These are phyloP conservation scores for Pyrus bretschneideri DNA, from an alignment of 306 rosid genomes.

Conservation along the genomic window DNA sequence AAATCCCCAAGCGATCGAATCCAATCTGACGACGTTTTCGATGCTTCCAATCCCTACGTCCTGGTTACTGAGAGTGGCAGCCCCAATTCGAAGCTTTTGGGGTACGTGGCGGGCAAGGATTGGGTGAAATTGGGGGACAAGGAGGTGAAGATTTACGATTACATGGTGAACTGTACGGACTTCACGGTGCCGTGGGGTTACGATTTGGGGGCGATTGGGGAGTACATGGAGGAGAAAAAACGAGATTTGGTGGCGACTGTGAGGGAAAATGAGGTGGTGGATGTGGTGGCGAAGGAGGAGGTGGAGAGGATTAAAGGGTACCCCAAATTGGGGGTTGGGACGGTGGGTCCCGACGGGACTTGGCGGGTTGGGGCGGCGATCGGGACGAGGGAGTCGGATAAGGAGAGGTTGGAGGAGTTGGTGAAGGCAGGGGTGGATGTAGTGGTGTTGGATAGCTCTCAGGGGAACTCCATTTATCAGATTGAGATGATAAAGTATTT, in stretches of 20 bases:
- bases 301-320: conserved; percentile 60
- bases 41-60: conserved; percentile 35
- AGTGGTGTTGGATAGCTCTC: conserved; percentile 86
- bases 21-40: conserved; percentile 36
- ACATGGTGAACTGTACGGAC: conserved; percentile 34
- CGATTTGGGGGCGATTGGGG: conserved; percentile 33
- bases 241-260: conserved; percentile 36
- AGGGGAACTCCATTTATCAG: conserved; percentile 84
- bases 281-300: conserved; percentile 52
- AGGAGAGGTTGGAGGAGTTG: conserved; percentile 69
- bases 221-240: conserved; percentile 29
- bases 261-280: conserved; percentile 46
- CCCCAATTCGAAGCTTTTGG: conserved; percentile 39
- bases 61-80: conserved; percentile 57
- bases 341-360: conserved; percentile 62
- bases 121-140: conserved; percentile 38
- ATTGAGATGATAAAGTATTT: conserved; percentile 79
- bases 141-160: conserved; percentile 34
- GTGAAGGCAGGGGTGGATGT: conserved; percentile 77
- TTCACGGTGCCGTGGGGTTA: conserved; percentile 39
- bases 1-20: conserved; percentile 36
- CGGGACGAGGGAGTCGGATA: conserved; percentile 80
- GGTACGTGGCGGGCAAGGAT: conserved; percentile 44
- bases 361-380: conserved; percentile 81
- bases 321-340: conserved; percentile 58